Conservation (phyloP, 2,329 filamentous ascomycete species). For the Aspergillus ochraceus region DNA sequence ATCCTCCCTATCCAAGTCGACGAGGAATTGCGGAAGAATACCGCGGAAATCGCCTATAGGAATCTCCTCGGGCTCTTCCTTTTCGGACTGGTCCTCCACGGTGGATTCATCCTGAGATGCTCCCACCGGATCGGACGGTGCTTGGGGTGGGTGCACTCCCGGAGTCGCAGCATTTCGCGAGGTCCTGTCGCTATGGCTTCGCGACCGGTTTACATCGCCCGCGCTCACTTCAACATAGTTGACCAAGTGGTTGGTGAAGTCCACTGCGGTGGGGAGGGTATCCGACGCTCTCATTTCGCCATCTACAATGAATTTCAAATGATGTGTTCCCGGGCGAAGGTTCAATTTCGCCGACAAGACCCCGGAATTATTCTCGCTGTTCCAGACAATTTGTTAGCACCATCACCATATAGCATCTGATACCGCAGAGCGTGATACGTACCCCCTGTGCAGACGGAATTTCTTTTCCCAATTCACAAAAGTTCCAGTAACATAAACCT, state of each 20-base stretch:
- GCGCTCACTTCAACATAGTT: conserved; percentile 95
- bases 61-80: conserved; percentile 56
- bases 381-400: conserved; percentile 12
- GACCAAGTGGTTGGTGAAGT: conserved; percentile 96
- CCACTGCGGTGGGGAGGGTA: conserved; percentile 87
- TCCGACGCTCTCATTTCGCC: conserved; percentile 88
- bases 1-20: conserved; percentile 80
- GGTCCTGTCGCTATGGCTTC: conserved; percentile 37
- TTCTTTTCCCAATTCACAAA: conserved; percentile 98
- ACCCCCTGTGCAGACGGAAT: conserved; percentile 82
- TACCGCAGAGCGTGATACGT: conserved; percentile 45
- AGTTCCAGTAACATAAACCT: conserved; percentile 94
- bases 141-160: conserved; percentile 47
- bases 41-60: conserved; percentile 63
- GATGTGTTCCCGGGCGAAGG: conserved; percentile 89
- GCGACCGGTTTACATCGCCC: conserved; percentile 58
- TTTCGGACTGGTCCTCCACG: conserved; percentile 45
- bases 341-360: conserved; percentile 76
- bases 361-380: conserved; percentile 50
- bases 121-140: conserved; percentile 38
- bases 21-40: conserved; percentile 78
- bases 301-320: conserved; percentile 94
- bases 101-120: conserved; percentile 32
- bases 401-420: conserved; percentile 3
- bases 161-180: conserved; percentile 35